Base-by-base conservation (phyloP, 495 filamentous ascomycete genomes). In the Neurospora sp. region DNA sequence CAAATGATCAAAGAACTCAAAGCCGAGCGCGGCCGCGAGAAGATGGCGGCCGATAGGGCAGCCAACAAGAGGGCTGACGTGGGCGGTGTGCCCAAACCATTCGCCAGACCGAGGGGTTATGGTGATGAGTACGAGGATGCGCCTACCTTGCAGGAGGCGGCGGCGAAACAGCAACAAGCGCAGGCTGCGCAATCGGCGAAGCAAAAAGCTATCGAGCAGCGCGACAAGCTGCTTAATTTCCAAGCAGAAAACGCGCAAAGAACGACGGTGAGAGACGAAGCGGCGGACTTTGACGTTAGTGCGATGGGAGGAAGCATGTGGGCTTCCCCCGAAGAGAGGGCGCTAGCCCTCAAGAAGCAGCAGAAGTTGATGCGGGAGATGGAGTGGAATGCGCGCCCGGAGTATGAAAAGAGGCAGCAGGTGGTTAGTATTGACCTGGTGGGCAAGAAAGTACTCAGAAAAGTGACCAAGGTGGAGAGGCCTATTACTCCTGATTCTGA, bases 201-300 rank as follows among this genome's bases (percentile, higher is more conserved):
- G 74, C 82, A 78, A 45, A 88, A 84, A 71, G 93, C 92, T 1
- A 85, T 88, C 70, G 90, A 90, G 71, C 96, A 99, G 73, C 86
- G 95, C 0, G 94, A 99, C 78, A 91, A 86, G 70, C 84, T 99
- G 3, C 86, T 99, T 0, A 82, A 82, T 1, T 99, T 92, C 80
- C 96, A 99, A 78, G 89, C 93, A 9, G 89, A 97, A 77, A 97
- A 97, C 74, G 94, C 94, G 0, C 88, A 89, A 65, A 84, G 96
- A 10, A 99, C 96, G 4, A 93, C 90, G 39, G 91, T 99, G 14
- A 88, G 94, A 31, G 96, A 99, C 79, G 95, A 99, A 80, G 94
- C 93, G 2, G 91, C 94, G 0, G 96, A 99, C 76, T 98, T 96
- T 74, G 96, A 98, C 70, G 91, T 90, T 0, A 65, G 1, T 3